Evolutionary conservation across 2,329 filamentous ascomycete species (phyloP).

Genomic region (Pestalotiopsis sp.): DNA sequence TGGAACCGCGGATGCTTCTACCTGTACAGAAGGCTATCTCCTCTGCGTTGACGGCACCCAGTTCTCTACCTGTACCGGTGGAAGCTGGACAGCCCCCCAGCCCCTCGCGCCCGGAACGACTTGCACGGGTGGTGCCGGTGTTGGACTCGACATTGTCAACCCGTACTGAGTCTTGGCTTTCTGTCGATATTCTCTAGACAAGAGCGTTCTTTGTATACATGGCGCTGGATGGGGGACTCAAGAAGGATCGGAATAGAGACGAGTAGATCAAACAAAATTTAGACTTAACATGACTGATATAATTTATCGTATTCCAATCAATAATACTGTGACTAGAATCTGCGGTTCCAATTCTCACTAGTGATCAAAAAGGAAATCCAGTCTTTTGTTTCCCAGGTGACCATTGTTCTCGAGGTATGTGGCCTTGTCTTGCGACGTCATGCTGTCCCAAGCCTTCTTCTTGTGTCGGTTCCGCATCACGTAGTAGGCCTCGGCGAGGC

Average conservation of each 20-base stretch:
- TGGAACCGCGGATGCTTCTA: not conserved
- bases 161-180: not conserved
- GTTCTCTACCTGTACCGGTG: conserved; percentile 10
- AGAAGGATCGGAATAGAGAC: not conserved
- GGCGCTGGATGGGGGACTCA: not conserved
- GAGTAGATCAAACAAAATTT: not conserved
- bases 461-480: not conserved
- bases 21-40: not conserved
- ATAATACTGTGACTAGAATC: not conserved
- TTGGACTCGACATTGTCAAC: conserved; percentile 5
- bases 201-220: not conserved
- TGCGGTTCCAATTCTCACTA: not conserved
- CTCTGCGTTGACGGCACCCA: conserved; percentile 3
- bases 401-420: not conserved
- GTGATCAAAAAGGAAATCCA: conserved; percentile 6
- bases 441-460: not conserved
- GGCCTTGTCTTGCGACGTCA: conserved; percentile 4
- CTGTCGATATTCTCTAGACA: not conserved
- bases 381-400: conserved; percentile 5
- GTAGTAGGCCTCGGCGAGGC: conserved; percentile 21
- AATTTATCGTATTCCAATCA: not conserved
- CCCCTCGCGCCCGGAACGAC: not conserved
- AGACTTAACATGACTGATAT: not conserved
- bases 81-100: conserved; percentile 3
- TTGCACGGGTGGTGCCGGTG: conserved; percentile 1